phyloP scores from a whole-genome alignment of 306 rosid species.

The Lablab purpureus region DNA sequence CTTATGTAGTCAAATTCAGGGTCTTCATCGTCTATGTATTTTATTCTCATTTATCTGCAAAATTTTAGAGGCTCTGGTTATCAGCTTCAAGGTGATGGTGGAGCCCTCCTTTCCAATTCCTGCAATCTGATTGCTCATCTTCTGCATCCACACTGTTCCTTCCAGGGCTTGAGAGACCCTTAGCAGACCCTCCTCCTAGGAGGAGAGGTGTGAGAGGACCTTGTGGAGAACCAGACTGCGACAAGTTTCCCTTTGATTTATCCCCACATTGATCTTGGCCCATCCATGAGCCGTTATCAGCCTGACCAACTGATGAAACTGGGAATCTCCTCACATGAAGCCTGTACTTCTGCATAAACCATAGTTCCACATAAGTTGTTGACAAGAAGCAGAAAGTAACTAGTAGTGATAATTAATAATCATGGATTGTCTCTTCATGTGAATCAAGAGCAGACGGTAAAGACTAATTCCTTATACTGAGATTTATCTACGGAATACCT shows the following conservation, averaged over 20 bases:
- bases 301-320: conserved; percentile 47
- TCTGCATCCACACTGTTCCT: conserved; percentile 68
- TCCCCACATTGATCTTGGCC: conserved; percentile 57
- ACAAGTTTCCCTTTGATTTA: conserved; percentile 53
- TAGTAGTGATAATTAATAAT: not conserved
- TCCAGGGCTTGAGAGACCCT: conserved; percentile 65
- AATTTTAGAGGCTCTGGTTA: conserved; percentile 52
- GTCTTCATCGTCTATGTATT: conserved; percentile 50
- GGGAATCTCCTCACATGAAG: conserved; percentile 78
- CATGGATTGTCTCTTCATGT: not conserved
- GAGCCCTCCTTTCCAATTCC: conserved; percentile 64
- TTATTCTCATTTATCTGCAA: conserved; percentile 49
- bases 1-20: conserved; percentile 43
- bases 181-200: conserved; percentile 54
- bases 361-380: conserved; percentile 18
- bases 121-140: conserved; percentile 83
- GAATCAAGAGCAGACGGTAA: not conserved
- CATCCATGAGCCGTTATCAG: conserved; percentile 55
- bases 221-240: conserved; percentile 74
- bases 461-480: not conserved
- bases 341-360: conserved; percentile 78
- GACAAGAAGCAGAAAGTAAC: not conserved
- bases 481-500: not conserved
- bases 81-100: conserved; percentile 54
- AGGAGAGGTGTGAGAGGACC: conserved; percentile 66